A percentile compares a stretch with the other conserved stretches of the same genome.
Conservation (phyloP, 2,329 filamentous ascomycete genomes). For the Rachicladosporium sp. region DNA sequence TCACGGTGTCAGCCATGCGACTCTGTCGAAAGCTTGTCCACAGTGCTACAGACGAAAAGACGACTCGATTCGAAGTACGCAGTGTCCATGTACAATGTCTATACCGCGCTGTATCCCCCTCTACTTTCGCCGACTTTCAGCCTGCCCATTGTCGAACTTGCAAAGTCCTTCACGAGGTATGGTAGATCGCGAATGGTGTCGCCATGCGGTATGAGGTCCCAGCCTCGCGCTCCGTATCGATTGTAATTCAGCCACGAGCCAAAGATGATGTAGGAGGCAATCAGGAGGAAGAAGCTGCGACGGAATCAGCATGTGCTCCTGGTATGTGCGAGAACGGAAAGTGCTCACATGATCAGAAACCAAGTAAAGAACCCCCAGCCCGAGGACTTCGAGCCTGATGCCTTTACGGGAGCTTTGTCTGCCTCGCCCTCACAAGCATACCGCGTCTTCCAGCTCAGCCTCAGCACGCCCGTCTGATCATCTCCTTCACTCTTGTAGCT, state of each 20-base stretch:
- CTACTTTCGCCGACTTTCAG: constrained; percentile 72
- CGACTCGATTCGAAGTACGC: neutral
- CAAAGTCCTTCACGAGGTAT: constrained; percentile 84
- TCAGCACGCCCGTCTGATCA: constrained; percentile 49
- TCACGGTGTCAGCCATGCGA: neutral
- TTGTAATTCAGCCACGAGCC: constrained; percentile 99
- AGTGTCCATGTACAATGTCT: constrained; percentile 14
- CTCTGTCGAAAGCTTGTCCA: neutral
- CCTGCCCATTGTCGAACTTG: constrained; percentile 65
- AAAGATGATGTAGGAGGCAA: constrained; percentile 87
- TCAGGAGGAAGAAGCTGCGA: constrained; percentile 67
- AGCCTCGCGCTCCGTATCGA: constrained; percentile 85
- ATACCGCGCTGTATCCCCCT: constrained; percentile 92
- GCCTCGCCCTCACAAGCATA: constrained; percentile 60
- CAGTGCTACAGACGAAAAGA: neutral
- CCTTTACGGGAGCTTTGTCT: constrained; percentile 24
- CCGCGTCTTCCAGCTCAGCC: constrained; percentile 76
- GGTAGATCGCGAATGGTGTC: constrained; percentile 87
- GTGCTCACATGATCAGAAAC: constrained; percentile 87
- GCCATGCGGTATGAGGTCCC: constrained; percentile 86
- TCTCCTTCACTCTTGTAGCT: constrained; percentile 54
- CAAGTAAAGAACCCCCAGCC: constrained; percentile 97
- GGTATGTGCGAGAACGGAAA: too few relatives aligned
- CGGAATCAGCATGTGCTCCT: too few relatives aligned
- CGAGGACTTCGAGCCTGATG: constrained; percentile 31